Evolutionary conservation across 768 basidiomycete species (phyloP).

Genomic region (Butyriboletus loyo): DNA sequence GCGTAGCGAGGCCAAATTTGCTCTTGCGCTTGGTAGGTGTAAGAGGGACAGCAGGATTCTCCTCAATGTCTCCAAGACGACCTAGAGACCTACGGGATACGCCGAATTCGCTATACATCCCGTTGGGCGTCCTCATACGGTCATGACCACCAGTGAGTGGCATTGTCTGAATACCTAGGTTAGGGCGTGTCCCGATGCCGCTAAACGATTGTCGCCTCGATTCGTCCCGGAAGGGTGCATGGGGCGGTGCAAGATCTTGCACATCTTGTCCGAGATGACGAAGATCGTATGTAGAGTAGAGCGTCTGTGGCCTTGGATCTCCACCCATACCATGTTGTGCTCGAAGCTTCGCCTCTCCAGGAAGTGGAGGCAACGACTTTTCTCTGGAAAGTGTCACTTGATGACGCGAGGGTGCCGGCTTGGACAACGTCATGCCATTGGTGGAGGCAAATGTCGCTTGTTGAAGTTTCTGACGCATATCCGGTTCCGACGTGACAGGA

Average conservation of each 20-base stretch:
- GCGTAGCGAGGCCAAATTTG: slow-evolving; percentile 63
- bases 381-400: slow-evolving; percentile 45
- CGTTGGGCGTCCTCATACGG: slow-evolving; percentile 31
- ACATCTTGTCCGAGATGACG: slow-evolving; percentile 43
- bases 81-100: slow-evolving; percentile 57
- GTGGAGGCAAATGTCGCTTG: slow-evolving; percentile 35
- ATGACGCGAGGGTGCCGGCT: slow-evolving; percentile 10
- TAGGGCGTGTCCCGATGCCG: slow-evolving; percentile 59
- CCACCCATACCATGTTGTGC: slow-evolving; percentile 31
- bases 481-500: slow-evolving; percentile 58
- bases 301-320: slow-evolving; percentile 60
- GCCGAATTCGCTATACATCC: slow-evolving; percentile 74
- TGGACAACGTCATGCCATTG: slow-evolving; percentile 30
- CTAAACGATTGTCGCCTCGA: slow-evolving; percentile 73
- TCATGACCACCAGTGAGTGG: slow-evolving; percentile 38
- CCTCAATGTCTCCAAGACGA: slow-evolving; percentile 31
- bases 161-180: slow-evolving; percentile 49
- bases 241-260: slow-evolving; percentile 57
- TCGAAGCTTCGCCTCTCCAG: slow-evolving; percentile 48
- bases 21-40: slow-evolving; percentile 62
- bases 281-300: slow-evolving; percentile 60
- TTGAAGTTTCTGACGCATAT: slow-evolving; percentile 50
- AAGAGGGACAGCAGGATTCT: slow-evolving; percentile 27
- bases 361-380: slow-evolving; percentile 78
- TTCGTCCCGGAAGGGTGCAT: slow-evolving; percentile 63